phyloP scores from a whole-genome alignment of 441 rosid species.

The Pelargonium myrrhifolium region DNA sequence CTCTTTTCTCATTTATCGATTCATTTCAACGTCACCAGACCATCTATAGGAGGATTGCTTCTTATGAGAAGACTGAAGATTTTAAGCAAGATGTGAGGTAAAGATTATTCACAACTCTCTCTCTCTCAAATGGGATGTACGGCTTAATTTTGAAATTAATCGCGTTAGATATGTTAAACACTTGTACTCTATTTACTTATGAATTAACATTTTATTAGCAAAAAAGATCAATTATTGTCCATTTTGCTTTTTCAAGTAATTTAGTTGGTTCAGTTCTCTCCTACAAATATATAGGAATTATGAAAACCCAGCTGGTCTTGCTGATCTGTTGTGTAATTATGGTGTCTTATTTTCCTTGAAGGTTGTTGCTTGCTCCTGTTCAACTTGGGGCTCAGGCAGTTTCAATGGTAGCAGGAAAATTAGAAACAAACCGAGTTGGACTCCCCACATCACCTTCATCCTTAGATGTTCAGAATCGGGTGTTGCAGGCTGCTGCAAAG shows the following conservation, averaged over 20 bases:
- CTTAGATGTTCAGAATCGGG: slow-evolving; percentile 70
- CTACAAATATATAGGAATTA: background rate
- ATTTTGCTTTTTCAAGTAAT: background rate
- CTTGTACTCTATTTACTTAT: no score
- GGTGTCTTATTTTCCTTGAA: slow-evolving; percentile 18
- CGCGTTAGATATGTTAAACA: no score
- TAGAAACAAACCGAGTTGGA: slow-evolving; percentile 67
- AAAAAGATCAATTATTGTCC: background rate
- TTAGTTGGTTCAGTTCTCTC: slow-evolving; percentile 1
- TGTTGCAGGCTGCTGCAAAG: slow-evolving; percentile 84
- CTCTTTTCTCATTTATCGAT: slow-evolving; percentile 12
- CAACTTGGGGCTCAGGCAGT: slow-evolving; percentile 63
- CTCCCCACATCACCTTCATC: slow-evolving; percentile 95
- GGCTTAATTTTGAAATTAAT: no score
- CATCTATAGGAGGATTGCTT: slow-evolving; percentile 52
- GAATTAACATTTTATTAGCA: background rate
- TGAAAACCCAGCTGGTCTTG: background rate
- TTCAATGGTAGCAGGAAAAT: slow-evolving; percentile 78
- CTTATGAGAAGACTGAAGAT: slow-evolving; percentile 58
- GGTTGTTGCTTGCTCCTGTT: slow-evolving; percentile 58
- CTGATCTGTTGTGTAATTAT: background rate
- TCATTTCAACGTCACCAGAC: slow-evolving; percentile 39
- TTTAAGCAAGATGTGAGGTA: slow-evolving; percentile 73
- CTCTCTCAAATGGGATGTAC: no score
- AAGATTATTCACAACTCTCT: slow-evolving; percentile 6